Base-by-base conservation (phyloP, 805 yeast species). In the baker's yeast (Saccharomyces cerevisiae) region DNA sequence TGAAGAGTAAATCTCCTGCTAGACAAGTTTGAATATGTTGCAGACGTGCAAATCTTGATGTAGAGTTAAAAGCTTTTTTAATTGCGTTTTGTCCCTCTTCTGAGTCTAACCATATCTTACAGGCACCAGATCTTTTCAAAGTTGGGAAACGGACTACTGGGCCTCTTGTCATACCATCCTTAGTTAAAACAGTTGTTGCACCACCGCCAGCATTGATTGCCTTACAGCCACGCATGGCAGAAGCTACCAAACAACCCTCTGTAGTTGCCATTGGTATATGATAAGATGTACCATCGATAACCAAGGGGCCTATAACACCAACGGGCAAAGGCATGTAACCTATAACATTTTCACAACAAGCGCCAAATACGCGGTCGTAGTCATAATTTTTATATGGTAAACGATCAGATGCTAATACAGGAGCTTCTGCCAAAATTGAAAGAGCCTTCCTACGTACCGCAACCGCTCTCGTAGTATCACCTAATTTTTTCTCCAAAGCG, bases 191-290 rank as follows among this genome's bases (percentile, higher is more conserved):
- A 30, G 99, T 89, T 51, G 81, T 76, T 30, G 87, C 96, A 71
- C 99, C 99, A 51, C 98, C 97, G 55, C 99, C 99, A 6, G 92
- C 84, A 70, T 94, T 94, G 61, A 94, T 87, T 29, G 98, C 98
- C 69, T 94, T 94, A 77, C 98, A 94, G 60, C 99, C 99, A 73
- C 99, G 87, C 96, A 89, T 92, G 13, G 99, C 86, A 22, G 97
- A 90, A 4, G 99, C 99, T 61, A 94, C 97, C 55, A 94, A 78
- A 74, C 98, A 95, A 52, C 99, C 99, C 75, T 94, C 99, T 41
- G 99, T 94, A 22, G 99, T 94, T 29, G 99, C 99, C 96, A 94
- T 89, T 46, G 99, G 99, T 61, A 94, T 84, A 72, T 90, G 96
- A 70, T 79, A 86, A 49, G 95, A 83, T 60, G 79, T 82, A 51